Evolutionary conservation across 495 filamentous ascomycete species (phyloP).

Genomic region (Aspergillus funiculosus): DNA sequence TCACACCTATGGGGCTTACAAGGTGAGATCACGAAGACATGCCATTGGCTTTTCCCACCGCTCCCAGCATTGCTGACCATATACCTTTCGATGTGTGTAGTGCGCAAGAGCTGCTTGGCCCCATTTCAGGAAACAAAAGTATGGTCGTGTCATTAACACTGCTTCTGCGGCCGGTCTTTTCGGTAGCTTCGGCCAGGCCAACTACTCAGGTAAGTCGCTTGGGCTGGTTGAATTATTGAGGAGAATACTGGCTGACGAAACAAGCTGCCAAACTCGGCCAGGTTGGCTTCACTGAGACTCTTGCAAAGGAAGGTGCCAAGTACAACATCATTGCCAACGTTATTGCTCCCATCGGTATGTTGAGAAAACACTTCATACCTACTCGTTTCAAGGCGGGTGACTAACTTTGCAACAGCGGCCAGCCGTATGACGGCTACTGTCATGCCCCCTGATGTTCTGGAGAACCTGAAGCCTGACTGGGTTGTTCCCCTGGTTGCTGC

Average conservation of each 20-base stretch:
- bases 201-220: constrained; percentile 70
- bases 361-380: no score
- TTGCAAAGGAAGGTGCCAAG: constrained; percentile 95
- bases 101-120: constrained; percentile 96
- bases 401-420: constrained; percentile 53
- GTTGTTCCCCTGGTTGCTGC: constrained; percentile 90
- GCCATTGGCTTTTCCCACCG: no score
- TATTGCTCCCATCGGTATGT: constrained; percentile 80
- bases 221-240: constrained; percentile 1
- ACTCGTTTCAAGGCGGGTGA: constrained; percentile 6
- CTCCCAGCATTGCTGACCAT: no score
- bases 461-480: constrained; percentile 90
- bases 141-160: constrained; percentile 92
- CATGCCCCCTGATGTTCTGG: constrained; percentile 91
- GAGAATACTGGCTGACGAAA: constrained; percentile 14
- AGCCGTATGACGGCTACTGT: constrained; percentile 96
- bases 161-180: constrained; percentile 93
- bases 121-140: constrained; percentile 97
- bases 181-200: constrained; percentile 92
- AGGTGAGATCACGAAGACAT: constrained; percentile 41
- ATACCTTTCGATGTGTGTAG: constrained; percentile 32
- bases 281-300: constrained; percentile 96
- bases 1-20: constrained; percentile 93
- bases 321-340: constrained; percentile 97
- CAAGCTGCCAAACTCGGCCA: constrained; percentile 86